phyloP scores from a whole-genome alignment of 2,329 filamentous ascomycete species.

The Stagonosporopsis cucurbitacearum region DNA sequence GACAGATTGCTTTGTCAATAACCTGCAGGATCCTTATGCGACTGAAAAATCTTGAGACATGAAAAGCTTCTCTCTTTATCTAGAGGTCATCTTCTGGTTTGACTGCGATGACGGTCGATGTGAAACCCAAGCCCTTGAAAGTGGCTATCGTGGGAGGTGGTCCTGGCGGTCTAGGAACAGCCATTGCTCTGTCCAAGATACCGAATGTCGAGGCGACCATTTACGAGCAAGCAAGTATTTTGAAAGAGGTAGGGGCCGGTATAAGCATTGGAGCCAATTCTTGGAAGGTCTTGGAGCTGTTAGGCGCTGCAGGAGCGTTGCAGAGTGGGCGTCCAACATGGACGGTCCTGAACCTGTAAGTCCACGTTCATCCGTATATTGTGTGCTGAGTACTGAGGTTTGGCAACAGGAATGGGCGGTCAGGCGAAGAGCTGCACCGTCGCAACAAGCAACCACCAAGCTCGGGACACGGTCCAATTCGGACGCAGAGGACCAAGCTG shows the following conservation, averaged over 20 bases:
- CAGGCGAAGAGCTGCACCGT: constrained; percentile 36
- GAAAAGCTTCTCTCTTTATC: background rate
- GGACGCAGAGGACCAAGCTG: constrained; percentile 44
- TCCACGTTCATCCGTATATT: background rate
- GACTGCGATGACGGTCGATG: constrained; percentile 17
- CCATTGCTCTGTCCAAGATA: constrained; percentile 54
- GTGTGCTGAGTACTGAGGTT: background rate
- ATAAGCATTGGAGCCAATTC: constrained; percentile 56
- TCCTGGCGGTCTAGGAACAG: constrained; percentile 52
- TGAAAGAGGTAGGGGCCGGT: constrained; percentile 58
- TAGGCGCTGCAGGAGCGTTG: constrained; percentile 51
- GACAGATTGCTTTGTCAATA: constrained; percentile 22
- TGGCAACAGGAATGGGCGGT: constrained; percentile 40
- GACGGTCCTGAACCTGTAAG: constrained; percentile 42
- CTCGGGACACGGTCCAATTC: constrained; percentile 6
- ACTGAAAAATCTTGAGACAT: background rate
- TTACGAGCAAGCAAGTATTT: constrained; percentile 54
- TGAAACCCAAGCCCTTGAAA: constrained; percentile 1
- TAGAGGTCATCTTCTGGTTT: background rate
- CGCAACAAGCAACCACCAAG: constrained; percentile 17
- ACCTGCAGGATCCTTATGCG: constrained; percentile 1
- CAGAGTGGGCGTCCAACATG: constrained; percentile 43
- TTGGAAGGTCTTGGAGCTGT: constrained; percentile 57
- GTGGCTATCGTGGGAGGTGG: constrained; percentile 52
- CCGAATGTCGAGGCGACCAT: constrained; percentile 52